Percentiles rank a stretch among this genome's conserved stretches.
These are phyloP conservation scores for Tetracladium setigerum DNA, from an alignment of 495 filamentous ascomycete species.

Conservation along the genomic window DNA sequence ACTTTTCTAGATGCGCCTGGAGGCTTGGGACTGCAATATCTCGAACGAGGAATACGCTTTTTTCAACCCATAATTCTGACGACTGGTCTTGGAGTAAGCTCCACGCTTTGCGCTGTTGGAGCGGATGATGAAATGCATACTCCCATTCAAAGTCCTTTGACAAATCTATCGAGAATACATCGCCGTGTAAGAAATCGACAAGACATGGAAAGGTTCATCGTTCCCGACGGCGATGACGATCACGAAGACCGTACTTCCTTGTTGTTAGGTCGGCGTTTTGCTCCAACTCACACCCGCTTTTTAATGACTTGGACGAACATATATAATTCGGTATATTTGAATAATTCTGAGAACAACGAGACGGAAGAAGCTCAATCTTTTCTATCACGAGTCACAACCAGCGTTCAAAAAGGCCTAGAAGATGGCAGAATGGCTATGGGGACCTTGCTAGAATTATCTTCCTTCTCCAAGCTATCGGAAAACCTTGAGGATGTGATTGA, in stretches of 20 bases:
- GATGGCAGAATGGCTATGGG: conserved; percentile 7
- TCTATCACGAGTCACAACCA: too few relatives aligned
- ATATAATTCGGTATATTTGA: too few relatives aligned
- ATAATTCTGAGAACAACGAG: too few relatives aligned
- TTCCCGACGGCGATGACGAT: conserved; percentile 6
- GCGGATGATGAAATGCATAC: not conserved
- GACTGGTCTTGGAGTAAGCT: conserved; percentile 17
- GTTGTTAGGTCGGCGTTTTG: too few relatives aligned
- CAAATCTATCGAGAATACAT: not conserved
- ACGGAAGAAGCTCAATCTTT: too few relatives aligned
- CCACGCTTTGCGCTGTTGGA: conserved; percentile 6
- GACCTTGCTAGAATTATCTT: conserved; percentile 10
- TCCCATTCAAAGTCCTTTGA: not conserved
- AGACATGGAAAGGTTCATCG: conserved; percentile 8
- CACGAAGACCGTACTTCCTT: not conserved
- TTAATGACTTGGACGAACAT: too few relatives aligned
- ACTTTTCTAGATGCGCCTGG: too few relatives aligned
- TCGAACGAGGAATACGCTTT: conserved; percentile 16
- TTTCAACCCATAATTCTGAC: conserved; percentile 20
- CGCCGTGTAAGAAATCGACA: not conserved
- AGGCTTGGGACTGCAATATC: conserved; percentile 7
- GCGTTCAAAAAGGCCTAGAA: conserved; percentile 1
- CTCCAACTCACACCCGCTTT: too few relatives aligned
- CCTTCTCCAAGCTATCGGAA: conserved; percentile 3
- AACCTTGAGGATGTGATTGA: conserved; percentile 15